Conservation (phyloP, 768 basidiomycete species). For the Rhizopogon sp. region DNA sequence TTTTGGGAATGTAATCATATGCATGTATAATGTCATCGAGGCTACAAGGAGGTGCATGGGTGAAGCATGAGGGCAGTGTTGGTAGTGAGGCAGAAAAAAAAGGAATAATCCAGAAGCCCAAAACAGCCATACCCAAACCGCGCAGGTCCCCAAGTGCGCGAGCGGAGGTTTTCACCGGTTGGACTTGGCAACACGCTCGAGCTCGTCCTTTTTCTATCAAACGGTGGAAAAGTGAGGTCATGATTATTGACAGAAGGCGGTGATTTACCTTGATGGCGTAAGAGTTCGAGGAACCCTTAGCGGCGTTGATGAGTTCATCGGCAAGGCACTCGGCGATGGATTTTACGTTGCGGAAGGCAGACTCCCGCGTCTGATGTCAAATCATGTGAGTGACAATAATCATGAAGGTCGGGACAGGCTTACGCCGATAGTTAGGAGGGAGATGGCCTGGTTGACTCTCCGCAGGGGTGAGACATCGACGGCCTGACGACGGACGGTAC, state of each 20-base stretch:
- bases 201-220: slow-evolving; percentile 93
- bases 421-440: slow-evolving; percentile 95
- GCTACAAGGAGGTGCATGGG: slow-evolving; percentile 19
- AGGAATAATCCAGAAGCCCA: slow-evolving; percentile 13
- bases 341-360: slow-evolving; percentile 99
- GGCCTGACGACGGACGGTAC: slow-evolving; percentile 98
- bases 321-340: slow-evolving; percentile 98
- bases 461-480: slow-evolving; percentile 99
- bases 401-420: slow-evolving; percentile 24
- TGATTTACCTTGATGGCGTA: slow-evolving; percentile 92
- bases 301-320: slow-evolving; percentile 99
- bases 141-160: slow-evolving; percentile 3
- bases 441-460: slow-evolving; percentile 95
- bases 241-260: background rate
- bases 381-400: slow-evolving; percentile 1
- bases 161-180: slow-evolving; percentile 79
- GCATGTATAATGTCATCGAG: slow-evolving; percentile 9
- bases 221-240: background rate
- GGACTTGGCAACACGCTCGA: slow-evolving; percentile 99
- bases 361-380: slow-evolving; percentile 83
- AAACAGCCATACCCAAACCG: slow-evolving; percentile 19
- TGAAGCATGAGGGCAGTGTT: slow-evolving; percentile 14
- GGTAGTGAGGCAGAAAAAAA: slow-evolving; percentile 9
- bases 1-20: background rate
- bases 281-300: slow-evolving; percentile 99